A percentile compares a stretch with the other conserved stretches of the same genome.
Conservation (phyloP, 768 basidiomycete species). For the Trametes cubensis region DNA sequence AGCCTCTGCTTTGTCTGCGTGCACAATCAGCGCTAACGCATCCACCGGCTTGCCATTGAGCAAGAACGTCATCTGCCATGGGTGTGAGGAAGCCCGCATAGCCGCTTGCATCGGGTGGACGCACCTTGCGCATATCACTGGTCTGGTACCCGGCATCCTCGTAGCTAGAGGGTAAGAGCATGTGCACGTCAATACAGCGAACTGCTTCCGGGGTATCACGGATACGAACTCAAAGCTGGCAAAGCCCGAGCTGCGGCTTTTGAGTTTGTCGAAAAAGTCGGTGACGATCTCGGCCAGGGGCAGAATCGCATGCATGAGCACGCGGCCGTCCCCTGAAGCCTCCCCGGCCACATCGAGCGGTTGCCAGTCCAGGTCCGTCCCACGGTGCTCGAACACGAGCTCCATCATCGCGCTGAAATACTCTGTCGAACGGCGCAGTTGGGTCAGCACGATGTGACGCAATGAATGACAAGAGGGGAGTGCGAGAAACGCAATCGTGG, state of each 20-base stretch:
- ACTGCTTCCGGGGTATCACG: neutral
- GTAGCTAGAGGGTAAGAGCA: constrained; percentile 56
- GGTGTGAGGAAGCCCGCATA: neutral
- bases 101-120: neutral
- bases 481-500: constrained; percentile 1
- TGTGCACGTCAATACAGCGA: neutral
- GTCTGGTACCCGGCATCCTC: constrained; percentile 89
- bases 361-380: constrained; percentile 78
- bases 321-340: constrained; percentile 54
- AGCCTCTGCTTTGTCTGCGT: constrained; percentile 72
- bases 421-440: constrained; percentile 46
- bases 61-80: constrained; percentile 80
- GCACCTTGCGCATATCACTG: constrained; percentile 83
- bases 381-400: constrained; percentile 84
- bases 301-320: constrained; percentile 81
- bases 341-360: constrained; percentile 61
- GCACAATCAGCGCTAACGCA: constrained; percentile 90
- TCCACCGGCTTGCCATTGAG: constrained; percentile 90
- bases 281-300: constrained; percentile 93
- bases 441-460: neutral
- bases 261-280: constrained; percentile 93
- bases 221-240: constrained; percentile 84
- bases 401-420: constrained; percentile 98
- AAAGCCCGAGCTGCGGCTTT: constrained; percentile 89
- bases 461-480: neutral